These are phyloP conservation scores for Aquilaria agallochum DNA, from an alignment of 441 rosid genomes.

Conservation along the genomic window DNA sequence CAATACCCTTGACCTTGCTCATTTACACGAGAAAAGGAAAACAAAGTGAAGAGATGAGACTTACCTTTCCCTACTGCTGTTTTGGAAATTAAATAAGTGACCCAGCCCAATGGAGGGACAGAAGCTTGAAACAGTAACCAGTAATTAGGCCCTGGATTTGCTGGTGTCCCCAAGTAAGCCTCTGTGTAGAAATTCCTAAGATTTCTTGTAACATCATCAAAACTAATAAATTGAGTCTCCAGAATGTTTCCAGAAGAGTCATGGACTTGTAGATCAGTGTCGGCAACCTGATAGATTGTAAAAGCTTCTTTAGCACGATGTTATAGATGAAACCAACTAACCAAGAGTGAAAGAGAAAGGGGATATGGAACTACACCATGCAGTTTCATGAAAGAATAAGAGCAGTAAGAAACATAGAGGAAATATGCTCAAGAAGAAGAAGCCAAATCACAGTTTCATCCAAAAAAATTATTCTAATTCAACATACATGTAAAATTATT, in stretches of 20 bases:
- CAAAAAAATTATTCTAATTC: no score
- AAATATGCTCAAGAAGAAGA: no score
- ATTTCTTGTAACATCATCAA: constrained; percentile 55
- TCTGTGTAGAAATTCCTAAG: constrained; percentile 51
- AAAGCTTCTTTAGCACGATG: neutral
- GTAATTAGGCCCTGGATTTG: constrained; percentile 37
- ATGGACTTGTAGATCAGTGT: constrained; percentile 40
- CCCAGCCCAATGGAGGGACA: constrained; percentile 79
- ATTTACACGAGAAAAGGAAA: no score
- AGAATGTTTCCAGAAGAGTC: constrained; percentile 51
- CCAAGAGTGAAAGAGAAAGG: no score
- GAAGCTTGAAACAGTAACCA: constrained; percentile 70
- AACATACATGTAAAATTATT: no score
- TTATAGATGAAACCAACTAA: no score
- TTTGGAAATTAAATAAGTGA: constrained; percentile 61
- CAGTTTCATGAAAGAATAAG: no score
- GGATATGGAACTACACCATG: no score
- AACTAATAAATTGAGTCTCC: constrained; percentile 37
- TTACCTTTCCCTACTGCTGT: constrained; percentile 34
- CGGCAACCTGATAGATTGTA: constrained; percentile 47
- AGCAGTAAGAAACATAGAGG: no score
- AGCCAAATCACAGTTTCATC: no score
- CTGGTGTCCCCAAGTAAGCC: constrained; percentile 52
- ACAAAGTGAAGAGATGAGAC: neutral
- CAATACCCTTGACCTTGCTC: no score